Base-by-base conservation (phyloP, 2,329 filamentous ascomycete species). In the Xylariaceae sp. region DNA sequence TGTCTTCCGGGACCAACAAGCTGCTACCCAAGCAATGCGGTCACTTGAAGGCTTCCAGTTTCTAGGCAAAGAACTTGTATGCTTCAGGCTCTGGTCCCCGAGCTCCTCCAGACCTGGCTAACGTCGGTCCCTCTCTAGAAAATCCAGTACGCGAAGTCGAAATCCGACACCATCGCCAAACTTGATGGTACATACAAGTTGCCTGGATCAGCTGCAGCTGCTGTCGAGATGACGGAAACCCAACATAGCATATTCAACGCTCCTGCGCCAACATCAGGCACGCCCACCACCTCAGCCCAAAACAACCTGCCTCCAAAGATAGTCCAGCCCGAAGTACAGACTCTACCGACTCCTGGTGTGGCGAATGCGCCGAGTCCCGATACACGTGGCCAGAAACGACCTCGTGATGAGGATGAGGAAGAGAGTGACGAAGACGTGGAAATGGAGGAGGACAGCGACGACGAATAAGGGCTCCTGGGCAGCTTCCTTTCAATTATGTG, bases 1-100 rank as follows among this genome's bases (percentile, higher is more conserved):
- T 44, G 85, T 92, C 11, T 97, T 88, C 61, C 78, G 86, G 42
- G 90, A 98, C 60, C 72, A 90, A 23, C 85, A 95, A 51, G 81
- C 87, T n/a, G 88, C 88, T 36, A 95, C 89, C 16, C 88, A 95
- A 59, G 92, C 92, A 2, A 87, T 98, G 87, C 74, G 90, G 50
- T 81, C 86, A 9, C 69, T 96, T 33, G 84, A 97, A 53, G 88
- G 86, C 2, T 86, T 88, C 55, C 78, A 85, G 2, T 88, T 98
- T 50, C 83, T 94, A 48, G 92, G 89, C 12, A 81, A 78, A 49
- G 76, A 88, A 50, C 80, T 98, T 72, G 90, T 96, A 62, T 47
- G 83, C n/a, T 12, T 23, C 21, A 7, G 7, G 21, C 6, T 24
- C 7, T 24, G 21, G 6, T 24, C 11, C 7, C 21, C 21, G 6